Evolutionary conservation across 345 rosid species (phyloP), one percentile per base, ranked within the genome.

Genomic region (Chamaenerion angustifolium): DNA sequence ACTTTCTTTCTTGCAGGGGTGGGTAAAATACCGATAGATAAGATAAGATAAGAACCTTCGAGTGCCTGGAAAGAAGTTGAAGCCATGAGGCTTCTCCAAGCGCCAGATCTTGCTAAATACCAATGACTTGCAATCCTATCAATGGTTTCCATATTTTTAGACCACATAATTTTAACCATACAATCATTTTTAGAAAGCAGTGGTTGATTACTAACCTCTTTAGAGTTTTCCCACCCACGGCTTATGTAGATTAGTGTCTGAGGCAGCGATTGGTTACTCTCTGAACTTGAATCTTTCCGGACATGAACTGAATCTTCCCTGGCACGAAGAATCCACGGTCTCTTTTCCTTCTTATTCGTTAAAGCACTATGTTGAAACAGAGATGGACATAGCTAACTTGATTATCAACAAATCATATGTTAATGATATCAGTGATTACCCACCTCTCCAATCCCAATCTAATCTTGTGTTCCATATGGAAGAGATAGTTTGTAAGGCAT

Each of bases 201-300:
- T 31, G 37, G 5, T 31, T 31, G 37, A 31, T 31, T 31, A 31
- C 6, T 31, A 31, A 86, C 95, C 95, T 79, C 83, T 62, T 90
- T 86, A 65, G 86, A 90, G 76, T 88, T 90, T 68, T 83, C 92
- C 98, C 98, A 90, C 56, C 95, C 94, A 62, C 95, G 86, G 64
- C 98, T 86, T 67, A 90, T 90, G 48, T 90, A 90, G 60, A 90
- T 81, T 42, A 90, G 94, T 47, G 80, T 86, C 62, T 78, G 77
- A 21, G 98, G 98, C 44, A 80, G 77, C 40, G 64, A 57, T 37
- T 65, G 72, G 52, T 45, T 61, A 52, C 65, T 76, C 58, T 76
- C 76, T 18, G 56, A 41, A 48, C 61, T 57, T 61, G 56, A 17
- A 70, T 73, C 72, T 57, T 63, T 74, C 61, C 85, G 80, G 58